A percentile compares a stretch with the other conserved stretches of the same genome.
phyloP scores from a whole-genome alignment of 805 yeast species.

The Hanseniaspora lindneri region DNA sequence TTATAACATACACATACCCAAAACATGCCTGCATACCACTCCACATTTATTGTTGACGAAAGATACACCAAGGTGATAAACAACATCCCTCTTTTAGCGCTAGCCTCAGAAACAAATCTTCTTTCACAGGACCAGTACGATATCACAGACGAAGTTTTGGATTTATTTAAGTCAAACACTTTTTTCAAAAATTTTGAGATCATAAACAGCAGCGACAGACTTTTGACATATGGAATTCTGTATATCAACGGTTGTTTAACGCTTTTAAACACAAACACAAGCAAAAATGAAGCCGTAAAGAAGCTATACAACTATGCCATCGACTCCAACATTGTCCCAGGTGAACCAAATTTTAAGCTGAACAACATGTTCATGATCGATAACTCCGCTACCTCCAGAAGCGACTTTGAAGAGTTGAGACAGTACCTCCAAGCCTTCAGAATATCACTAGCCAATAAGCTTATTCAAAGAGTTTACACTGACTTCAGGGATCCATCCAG shows the following conservation, averaged over 20 bases:
- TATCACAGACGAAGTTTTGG: constrained; percentile 80
- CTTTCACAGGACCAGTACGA: constrained; percentile 82
- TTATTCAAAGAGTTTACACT: constrained; percentile 59
- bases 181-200: constrained; percentile 95
- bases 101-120: constrained; percentile 43
- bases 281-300: constrained; percentile 49
- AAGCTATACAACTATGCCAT: constrained; percentile 73
- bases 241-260: constrained; percentile 77
- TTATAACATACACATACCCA: too few relatives aligned
- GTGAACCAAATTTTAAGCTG: constrained; percentile 88
- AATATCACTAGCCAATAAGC: constrained; percentile 78
- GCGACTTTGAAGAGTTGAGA: constrained; percentile 68
- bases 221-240: constrained; percentile 84
- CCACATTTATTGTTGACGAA: constrained; percentile 60
- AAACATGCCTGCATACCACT: constrained; percentile 50
- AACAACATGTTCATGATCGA: constrained; percentile 54
- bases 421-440: constrained; percentile 82
- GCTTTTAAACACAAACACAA: constrained; percentile 39
- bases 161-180: constrained; percentile 87
- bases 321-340: constrained; percentile 66
- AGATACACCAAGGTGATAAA: constrained; percentile 54
- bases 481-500: constrained; percentile 32
- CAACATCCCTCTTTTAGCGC: constrained; percentile 73
- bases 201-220: constrained; percentile 87
- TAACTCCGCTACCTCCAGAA: constrained; percentile 62